Percentiles rank a stretch among this genome's conserved stretches.
phyloP scores from a whole-genome alignment of 1,284 basidiomycete species.

The Ceratobasidium sp. region DNA sequence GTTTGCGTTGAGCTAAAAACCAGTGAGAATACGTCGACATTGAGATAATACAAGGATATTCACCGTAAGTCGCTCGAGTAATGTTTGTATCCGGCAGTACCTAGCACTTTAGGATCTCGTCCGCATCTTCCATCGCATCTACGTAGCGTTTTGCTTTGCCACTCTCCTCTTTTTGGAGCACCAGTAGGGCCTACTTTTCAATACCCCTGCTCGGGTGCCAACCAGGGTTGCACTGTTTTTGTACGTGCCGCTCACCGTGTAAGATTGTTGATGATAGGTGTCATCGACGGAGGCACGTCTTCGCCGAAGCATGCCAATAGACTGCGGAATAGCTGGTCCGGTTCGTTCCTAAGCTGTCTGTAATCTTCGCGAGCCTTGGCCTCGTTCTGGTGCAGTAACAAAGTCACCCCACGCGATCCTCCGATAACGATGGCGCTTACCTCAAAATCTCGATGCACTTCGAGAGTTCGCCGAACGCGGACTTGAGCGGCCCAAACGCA shows the following conservation, averaged over 20 bases:
- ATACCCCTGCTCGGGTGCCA: background rate
- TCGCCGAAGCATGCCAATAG: background rate
- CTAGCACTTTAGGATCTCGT: background rate
- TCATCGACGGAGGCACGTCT: background rate
- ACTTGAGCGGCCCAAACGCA: conserved; percentile 6
- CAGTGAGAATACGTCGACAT: background rate
- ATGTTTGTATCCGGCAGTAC: background rate
- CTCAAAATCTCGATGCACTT: background rate
- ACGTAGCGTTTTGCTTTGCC: too few relatives aligned
- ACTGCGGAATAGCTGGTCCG: background rate
- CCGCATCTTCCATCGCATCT: background rate
- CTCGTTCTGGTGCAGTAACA: background rate
- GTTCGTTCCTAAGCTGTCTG: background rate
- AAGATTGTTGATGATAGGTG: background rate
- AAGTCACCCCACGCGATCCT: too few relatives aligned
- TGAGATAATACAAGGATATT: background rate
- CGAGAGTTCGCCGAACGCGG: background rate
- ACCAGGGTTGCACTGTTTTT: too few relatives aligned
- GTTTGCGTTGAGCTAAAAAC: background rate
- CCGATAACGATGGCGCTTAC: background rate
- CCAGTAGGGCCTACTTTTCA: background rate
- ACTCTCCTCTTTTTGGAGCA: background rate
- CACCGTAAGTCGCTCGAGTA: background rate
- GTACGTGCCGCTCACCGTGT: background rate
- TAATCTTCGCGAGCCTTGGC: background rate